Conservation (phyloP, 2,329 filamentous ascomycete genomes). For the Aspergillus eucalypticola region DNA sequence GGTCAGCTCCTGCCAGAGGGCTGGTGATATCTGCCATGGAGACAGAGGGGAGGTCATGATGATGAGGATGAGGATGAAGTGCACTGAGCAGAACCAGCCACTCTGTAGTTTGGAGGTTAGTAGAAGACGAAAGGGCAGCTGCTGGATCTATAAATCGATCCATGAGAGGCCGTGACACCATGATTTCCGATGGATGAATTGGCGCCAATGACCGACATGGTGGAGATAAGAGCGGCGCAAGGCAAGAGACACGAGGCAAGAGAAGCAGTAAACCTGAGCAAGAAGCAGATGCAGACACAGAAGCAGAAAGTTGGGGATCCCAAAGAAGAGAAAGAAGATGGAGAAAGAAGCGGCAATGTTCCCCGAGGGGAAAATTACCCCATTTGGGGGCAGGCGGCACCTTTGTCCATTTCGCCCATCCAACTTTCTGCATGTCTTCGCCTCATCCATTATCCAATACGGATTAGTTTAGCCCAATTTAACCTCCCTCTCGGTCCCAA, state of each 20-base stretch:
- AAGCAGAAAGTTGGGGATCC: background rate
- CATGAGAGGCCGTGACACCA: no score
- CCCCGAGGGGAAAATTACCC: slow-evolving; percentile 5
- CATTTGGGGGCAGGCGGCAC: slow-evolving; percentile 15
- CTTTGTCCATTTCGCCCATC: slow-evolving; percentile 10
- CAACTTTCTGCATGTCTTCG: background rate
- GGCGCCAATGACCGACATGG: background rate
- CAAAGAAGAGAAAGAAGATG: background rate
- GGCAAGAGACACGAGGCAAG: no score
- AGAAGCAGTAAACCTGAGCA: no score
- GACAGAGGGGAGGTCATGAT: slow-evolving; percentile 5
- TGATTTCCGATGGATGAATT: no score
- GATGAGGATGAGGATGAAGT: background rate
- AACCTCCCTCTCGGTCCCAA: no score
- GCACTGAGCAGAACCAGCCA: background rate
- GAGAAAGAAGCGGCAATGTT: slow-evolving; percentile 11
- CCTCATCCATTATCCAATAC: no score
- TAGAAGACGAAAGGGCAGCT: background rate
- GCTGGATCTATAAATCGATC: background rate
- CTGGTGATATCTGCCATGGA: slow-evolving; percentile 17
- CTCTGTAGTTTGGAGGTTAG: background rate
- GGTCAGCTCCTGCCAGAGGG: slow-evolving; percentile 21
- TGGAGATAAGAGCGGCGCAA: background rate
- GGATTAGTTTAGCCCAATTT: no score
- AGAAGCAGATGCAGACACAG: background rate